A percentile compares a stretch with the other conserved stretches of the same genome.
Evolutionary conservation across 768 basidiomycete species (phyloP).

Genomic region (Chiua virens): DNA sequence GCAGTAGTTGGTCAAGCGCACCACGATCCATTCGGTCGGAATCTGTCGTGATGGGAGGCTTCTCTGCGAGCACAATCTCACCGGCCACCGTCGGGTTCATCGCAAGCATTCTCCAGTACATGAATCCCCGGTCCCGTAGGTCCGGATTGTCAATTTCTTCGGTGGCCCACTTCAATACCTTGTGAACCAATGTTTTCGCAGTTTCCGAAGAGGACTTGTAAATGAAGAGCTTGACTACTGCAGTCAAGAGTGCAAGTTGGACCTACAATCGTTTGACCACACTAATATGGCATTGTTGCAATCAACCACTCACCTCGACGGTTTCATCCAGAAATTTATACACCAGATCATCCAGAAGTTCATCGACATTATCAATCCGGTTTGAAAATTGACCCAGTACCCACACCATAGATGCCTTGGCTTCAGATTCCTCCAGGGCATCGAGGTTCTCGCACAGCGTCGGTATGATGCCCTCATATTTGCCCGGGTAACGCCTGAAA

Average conservation of each 20-base stretch:
- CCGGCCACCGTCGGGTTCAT: conserved; percentile 87
- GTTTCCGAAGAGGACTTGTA: conserved; percentile 82
- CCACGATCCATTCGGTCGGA: conserved; percentile 97
- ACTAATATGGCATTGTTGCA: background rate
- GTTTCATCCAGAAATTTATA: conserved; percentile 91
- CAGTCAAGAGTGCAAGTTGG: conserved; percentile 91
- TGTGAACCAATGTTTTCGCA: conserved; percentile 88
- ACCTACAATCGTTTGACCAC: conserved; percentile 51
- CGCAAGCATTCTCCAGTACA: conserved; percentile 98
- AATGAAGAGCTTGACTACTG: conserved; percentile 94
- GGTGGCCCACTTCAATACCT: conserved; percentile 95
- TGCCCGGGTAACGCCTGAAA: conserved; percentile 94
- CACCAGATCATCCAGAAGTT: conserved; percentile 88
- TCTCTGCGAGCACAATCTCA: conserved; percentile 89
- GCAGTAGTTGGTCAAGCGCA: conserved; percentile 88
- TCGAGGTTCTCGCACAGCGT: conserved; percentile 92
- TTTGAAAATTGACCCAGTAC: conserved; percentile 96
- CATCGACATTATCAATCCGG: conserved; percentile 93
- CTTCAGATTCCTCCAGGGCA: conserved; percentile 90
- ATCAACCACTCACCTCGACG: conserved; percentile 65
- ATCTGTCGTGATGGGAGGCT: conserved; percentile 97
- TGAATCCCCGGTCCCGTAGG: conserved; percentile 94
- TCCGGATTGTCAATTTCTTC: conserved; percentile 99
- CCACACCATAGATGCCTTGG: conserved; percentile 98
- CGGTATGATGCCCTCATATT: conserved; percentile 95